These are phyloP conservation scores for Coleophoma eucalyptorum DNA, from an alignment of 2,329 filamentous ascomycete species.

Conservation along the genomic window DNA sequence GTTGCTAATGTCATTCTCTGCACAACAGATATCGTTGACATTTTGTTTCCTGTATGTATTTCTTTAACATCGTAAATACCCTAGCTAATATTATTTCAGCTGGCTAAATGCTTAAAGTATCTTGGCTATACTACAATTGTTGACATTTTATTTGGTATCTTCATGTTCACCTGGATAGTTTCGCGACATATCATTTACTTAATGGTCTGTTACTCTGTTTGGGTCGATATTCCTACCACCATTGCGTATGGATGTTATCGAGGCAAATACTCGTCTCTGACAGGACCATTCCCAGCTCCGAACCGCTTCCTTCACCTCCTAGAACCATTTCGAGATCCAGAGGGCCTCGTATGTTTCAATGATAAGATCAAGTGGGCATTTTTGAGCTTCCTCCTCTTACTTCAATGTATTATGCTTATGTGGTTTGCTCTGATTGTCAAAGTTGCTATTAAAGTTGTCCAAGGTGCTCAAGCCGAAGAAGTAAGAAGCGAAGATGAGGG, in stretches of 20 bases:
- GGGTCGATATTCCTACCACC: constrained; percentile 42
- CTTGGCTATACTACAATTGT: constrained; percentile 68
- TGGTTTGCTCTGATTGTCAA: constrained; percentile 86
- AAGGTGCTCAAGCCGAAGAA: constrained; percentile 74
- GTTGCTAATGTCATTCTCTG: constrained; percentile 83
- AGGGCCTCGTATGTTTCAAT: constrained; percentile 76
- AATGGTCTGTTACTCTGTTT: constrained; percentile 76
- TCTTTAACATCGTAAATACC: background rate
- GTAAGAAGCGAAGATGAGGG: constrained; percentile 79
- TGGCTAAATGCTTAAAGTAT: constrained; percentile 89
- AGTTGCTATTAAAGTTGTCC: constrained; percentile 74
- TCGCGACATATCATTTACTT: constrained; percentile 77
- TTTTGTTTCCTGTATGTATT: constrained; percentile 71
- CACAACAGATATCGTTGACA: constrained; percentile 87
- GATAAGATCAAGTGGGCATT: constrained; percentile 69
- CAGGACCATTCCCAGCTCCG: constrained; percentile 39
- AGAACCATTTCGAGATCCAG: constrained; percentile 65
- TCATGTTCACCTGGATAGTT: constrained; percentile 78
- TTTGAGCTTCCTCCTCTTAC: constrained; percentile 65
- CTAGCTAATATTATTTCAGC: constrained; percentile 40
- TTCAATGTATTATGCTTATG: constrained; percentile 73
- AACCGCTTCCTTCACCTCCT: constrained; percentile 56
- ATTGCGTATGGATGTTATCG: constrained; percentile 62
- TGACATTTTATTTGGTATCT: constrained; percentile 77
- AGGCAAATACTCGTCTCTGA: constrained; percentile 48